These are phyloP conservation scores for Lagenidium giganteum DNA, from an alignment of 352 stramenopile genomes.

Conservation along the genomic window DNA sequence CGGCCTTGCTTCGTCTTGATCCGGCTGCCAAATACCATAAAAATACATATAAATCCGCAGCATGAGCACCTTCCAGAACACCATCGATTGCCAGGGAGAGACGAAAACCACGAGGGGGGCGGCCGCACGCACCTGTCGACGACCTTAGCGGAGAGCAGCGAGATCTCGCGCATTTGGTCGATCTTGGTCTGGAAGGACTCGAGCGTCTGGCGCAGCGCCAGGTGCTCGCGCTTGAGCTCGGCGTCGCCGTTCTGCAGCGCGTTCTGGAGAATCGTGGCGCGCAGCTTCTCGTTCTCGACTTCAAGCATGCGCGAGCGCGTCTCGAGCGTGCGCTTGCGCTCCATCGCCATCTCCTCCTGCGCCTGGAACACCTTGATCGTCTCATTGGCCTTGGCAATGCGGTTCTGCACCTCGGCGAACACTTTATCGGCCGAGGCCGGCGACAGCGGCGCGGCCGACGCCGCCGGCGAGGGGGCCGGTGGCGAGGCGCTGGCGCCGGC, in stretches of 20 bases:
- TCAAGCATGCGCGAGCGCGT: slow-evolving; percentile 57
- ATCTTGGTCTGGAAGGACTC: slow-evolving; percentile 79
- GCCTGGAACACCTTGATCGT: slow-evolving; percentile 32
- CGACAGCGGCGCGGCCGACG: too few relatives aligned
- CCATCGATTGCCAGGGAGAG: background rate
- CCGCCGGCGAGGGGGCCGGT: too few relatives aligned
- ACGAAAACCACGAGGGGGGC: background rate
- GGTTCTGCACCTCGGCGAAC: too few relatives aligned
- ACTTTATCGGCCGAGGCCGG: slow-evolving; percentile 54
- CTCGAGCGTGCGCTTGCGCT: slow-evolving; percentile 57
- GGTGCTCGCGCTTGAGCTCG: slow-evolving; percentile 59
- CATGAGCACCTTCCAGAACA: background rate
- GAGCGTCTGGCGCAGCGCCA: slow-evolving; percentile 64
- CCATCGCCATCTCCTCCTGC: slow-evolving; percentile 32
- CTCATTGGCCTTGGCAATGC: slow-evolving; percentile 40
- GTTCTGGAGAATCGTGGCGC: slow-evolving; percentile 50
- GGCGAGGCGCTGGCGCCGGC: too few relatives aligned
- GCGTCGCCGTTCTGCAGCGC: slow-evolving; percentile 62
- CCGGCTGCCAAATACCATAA: slow-evolving; percentile 22
- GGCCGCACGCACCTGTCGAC: slow-evolving; percentile 45
- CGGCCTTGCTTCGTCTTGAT: slow-evolving; percentile 73
- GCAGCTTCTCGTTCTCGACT: slow-evolving; percentile 67
- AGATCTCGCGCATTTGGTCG: slow-evolving; percentile 73
- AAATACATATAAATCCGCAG: slow-evolving; percentile 10
- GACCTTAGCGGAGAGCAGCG: slow-evolving; percentile 66